Percentiles rank a stretch among this genome's conserved stretches.
These are phyloP conservation scores for Mariannaea sp. DNA, from an alignment of 2,329 filamentous ascomycete genomes.

Conservation along the genomic window DNA sequence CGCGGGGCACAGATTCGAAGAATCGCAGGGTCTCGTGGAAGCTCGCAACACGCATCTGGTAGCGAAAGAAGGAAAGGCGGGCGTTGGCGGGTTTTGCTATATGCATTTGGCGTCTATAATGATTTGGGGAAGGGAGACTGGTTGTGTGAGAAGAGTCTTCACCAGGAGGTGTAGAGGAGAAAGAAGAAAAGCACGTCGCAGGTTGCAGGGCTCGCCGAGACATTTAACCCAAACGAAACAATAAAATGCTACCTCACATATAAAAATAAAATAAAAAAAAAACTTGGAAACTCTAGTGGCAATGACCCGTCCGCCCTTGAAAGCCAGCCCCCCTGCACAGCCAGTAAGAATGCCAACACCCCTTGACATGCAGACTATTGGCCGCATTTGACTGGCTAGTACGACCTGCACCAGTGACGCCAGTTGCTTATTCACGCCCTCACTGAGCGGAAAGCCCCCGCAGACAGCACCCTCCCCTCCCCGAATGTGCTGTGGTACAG, in stretches of 20 bases:
- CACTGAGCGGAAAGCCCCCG: conserved; percentile 8
- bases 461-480: conserved; percentile 8
- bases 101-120: conserved; percentile 57
- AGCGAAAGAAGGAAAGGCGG: conserved; percentile 55
- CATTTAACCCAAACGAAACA: conserved; percentile 21
- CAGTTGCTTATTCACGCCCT: too few relatives aligned
- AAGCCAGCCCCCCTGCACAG: conserved; percentile 4
- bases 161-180: conserved; percentile 38
- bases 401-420: conserved; percentile 16
- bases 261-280: too few relatives aligned
- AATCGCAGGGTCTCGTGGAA: conserved; percentile 55
- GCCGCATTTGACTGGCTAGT: conserved; percentile 9
- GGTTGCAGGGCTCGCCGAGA: conserved; percentile 18
- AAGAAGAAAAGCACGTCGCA: conserved; percentile 16
- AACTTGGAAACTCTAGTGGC: conserved; percentile 19
- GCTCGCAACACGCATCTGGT: conserved; percentile 62
- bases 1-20: conserved; percentile 57
- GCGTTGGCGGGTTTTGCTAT: conserved; percentile 53
- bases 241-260: too few relatives aligned
- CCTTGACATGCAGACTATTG: conserved; percentile 8
- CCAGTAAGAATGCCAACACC: conserved; percentile 10
- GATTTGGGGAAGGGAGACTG: conserved; percentile 22
- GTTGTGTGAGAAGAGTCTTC: conserved; percentile 27
- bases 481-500: too few relatives aligned
- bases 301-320: conserved; percentile 20